phyloP scores from a whole-genome alignment of 2,329 filamentous ascomycete genomes.

The Phialophora macrospora region DNA sequence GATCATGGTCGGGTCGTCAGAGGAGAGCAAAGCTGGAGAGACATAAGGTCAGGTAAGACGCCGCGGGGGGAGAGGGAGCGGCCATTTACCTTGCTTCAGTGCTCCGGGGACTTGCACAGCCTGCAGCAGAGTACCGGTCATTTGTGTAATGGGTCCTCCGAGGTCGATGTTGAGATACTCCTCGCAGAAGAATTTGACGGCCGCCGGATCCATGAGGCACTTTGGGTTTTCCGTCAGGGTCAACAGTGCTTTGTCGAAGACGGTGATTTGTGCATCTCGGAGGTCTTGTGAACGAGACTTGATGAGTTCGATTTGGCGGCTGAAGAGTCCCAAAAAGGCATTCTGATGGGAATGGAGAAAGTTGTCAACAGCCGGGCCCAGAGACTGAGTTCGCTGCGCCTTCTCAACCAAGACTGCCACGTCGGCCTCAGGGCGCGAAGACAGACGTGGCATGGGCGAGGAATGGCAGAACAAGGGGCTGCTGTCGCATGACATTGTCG shows the following conservation, averaged over 20 bases:
- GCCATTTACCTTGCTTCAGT: constrained; percentile 20
- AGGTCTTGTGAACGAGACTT: constrained; percentile 45
- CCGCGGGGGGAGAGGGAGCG: background rate
- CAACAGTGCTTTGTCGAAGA: constrained; percentile 50
- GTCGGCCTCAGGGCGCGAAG: constrained; percentile 24
- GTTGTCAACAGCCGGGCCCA: constrained; percentile 42
- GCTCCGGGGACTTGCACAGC: constrained; percentile 12
- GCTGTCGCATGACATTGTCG: background rate
- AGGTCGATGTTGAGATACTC: constrained; percentile 46
- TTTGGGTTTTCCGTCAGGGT: constrained; percentile 44
- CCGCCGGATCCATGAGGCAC: constrained; percentile 42
- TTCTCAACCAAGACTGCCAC: constrained; percentile 41
- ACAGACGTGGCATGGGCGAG: constrained; percentile 15
- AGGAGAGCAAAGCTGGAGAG: constrained; percentile 6
- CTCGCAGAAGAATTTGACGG: constrained; percentile 47
- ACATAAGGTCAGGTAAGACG: background rate
- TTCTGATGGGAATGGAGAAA: constrained; percentile 41
- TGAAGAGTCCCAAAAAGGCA: constrained; percentile 44
- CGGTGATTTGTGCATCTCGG: constrained; percentile 46
- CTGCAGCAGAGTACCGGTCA: constrained; percentile 41
- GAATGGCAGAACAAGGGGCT: constrained; percentile 29
- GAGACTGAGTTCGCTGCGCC: constrained; percentile 40
- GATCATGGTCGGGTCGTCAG: background rate
- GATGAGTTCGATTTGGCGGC: constrained; percentile 45
- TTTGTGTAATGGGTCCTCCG: constrained; percentile 30